Base-by-base conservation (phyloP, 768 basidiomycete genomes). In the Suillus subalutaceus region DNA sequence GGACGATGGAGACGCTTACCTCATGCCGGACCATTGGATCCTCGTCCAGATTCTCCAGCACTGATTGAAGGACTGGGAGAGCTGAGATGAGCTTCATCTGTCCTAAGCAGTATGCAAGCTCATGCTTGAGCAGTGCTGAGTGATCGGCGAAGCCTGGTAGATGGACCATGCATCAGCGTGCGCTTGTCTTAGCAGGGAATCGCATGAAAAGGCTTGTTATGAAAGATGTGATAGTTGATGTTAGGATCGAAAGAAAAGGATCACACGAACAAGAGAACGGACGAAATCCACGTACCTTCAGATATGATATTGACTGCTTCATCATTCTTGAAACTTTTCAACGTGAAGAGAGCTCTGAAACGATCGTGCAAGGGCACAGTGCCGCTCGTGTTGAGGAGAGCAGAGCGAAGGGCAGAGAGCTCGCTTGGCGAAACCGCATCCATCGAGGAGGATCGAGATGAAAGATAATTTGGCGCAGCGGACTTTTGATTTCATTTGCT, bases 1-100 rank as follows among this genome's bases (percentile, higher is more conserved):
- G 56, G 23, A 35, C 55, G 38, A 44, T 46, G 62, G 23, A 43
- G 57, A 71, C 82, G 65, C 70, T 66, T 70, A 93, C 94, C 86
- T 99, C 97, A 80, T 99, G 97, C 63, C 97, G 84, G 67, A 99
- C 97, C 97, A 99, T 99, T 0, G 94, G 90, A 76, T 97, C 92
- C 75, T 96, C 90, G 20, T 81, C 73, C 48, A 76, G 74, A 73
- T 95, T 83, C 68, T 85, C 81, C 44, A 99, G 84, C 6, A 96
- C 92, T 3, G 81, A 77, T 74, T 93, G 91, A 6, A 99, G 87
- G 20, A 85, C 84, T 7, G 94, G 90, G 13, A 99, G 81, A 0
- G 97, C 97, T 3, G 83, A 81, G 0, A 80, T 72, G 40, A 84
- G 84, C 70, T 90, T 90, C 79, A 96, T 91, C 79, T 99, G 97